Percentiles rank a stretch among this genome's conserved stretches.
Conservation (phyloP, 2,329 filamentous ascomycete genomes). For the Beauveria brongniartii region DNA sequence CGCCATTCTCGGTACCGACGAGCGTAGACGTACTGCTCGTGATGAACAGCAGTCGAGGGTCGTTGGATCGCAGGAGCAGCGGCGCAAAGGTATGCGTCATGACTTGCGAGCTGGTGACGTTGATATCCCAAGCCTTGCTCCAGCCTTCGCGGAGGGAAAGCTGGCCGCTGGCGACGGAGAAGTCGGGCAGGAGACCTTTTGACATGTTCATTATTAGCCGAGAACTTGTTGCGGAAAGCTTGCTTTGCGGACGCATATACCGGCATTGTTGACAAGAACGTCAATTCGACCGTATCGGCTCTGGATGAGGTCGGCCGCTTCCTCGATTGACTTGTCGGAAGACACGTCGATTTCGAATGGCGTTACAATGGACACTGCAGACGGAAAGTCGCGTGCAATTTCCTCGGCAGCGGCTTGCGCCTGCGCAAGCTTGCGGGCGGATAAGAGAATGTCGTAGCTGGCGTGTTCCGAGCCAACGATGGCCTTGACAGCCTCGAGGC, state of each 20-base stretch:
- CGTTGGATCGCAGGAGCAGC: slow-evolving; percentile 31
- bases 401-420: slow-evolving; percentile 37
- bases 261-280: slow-evolving; percentile 35
- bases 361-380: slow-evolving; percentile 33
- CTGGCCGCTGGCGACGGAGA: slow-evolving; percentile 16
- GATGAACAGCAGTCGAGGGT: slow-evolving; percentile 40
- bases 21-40: slow-evolving; percentile 32
- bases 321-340: slow-evolving; percentile 42
- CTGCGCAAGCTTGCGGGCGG: slow-evolving; percentile 42
- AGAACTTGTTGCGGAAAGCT: not conserved
- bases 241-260: slow-evolving; percentile 15
- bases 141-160: slow-evolving; percentile 29
- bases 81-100: slow-evolving; percentile 33
- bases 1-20: slow-evolving; percentile 16
- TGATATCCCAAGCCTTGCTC: slow-evolving; percentile 37
- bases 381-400: slow-evolving; percentile 32
- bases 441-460: slow-evolving; percentile 46
- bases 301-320: slow-evolving; percentile 35
- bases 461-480: slow-evolving; percentile 37
- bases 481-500: slow-evolving; percentile 48
- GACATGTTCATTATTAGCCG: not conserved
- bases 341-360: slow-evolving; percentile 46
- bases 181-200: slow-evolving; percentile 32
- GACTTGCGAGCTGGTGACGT: slow-evolving; percentile 36
- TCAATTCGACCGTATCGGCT: slow-evolving; percentile 38